phyloP scores from a whole-genome alignment of 768 basidiomycete genomes.

The Tulasnella sp. region DNA sequence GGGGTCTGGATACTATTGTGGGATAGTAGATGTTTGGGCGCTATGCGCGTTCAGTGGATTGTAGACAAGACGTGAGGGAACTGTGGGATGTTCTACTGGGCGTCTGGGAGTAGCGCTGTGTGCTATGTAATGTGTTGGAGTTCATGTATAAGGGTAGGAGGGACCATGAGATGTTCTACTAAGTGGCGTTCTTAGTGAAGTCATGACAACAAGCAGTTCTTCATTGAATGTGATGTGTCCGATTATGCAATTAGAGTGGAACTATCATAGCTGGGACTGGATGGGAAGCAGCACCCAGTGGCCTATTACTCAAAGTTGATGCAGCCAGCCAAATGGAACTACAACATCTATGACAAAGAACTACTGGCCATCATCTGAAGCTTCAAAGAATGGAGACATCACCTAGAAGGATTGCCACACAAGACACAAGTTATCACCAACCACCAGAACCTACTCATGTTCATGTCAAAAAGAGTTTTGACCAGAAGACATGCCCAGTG shows the following conservation, averaged over 20 bases:
- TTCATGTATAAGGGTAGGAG: too few relatives aligned
- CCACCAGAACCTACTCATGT: background rate
- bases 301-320: conserved; percentile 7
- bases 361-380: conserved; percentile 22
- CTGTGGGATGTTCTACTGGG: too few relatives aligned
- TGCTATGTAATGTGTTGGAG: too few relatives aligned
- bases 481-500: background rate
- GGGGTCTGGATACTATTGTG: too few relatives aligned
- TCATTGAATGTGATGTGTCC: background rate
- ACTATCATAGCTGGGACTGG: background rate
- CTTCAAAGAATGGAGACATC: conserved; percentile 7
- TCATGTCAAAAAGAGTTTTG: background rate
- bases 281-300: conserved; percentile 11
- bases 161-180: too few relatives aligned
- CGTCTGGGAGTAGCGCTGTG: too few relatives aligned
- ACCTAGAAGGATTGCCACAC: background rate
- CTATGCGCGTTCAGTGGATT: too few relatives aligned
- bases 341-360: conserved; percentile 27
- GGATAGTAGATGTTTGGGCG: too few relatives aligned
- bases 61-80: too few relatives aligned
- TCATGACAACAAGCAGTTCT: too few relatives aligned
- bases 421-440: background rate
- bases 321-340: conserved; percentile 12
- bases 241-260: background rate
- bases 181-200: too few relatives aligned